Percentiles rank a stretch among this genome's conserved stretches.
Evolutionary conservation across 352 stramenopile species (phyloP).

Genomic region (Phytophthora multivora): DNA sequence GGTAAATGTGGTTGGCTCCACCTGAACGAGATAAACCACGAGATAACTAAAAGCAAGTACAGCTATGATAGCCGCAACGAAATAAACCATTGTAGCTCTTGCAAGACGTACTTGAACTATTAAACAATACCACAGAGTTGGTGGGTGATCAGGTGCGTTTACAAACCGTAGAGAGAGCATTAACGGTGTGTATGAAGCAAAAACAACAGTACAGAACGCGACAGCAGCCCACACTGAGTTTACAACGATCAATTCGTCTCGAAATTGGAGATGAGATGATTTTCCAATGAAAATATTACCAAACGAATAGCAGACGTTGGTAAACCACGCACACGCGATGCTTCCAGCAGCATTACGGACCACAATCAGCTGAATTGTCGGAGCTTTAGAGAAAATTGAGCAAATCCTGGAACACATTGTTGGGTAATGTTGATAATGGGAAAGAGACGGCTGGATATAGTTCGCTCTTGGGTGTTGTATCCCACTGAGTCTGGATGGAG

Average conservation of each 20-base stretch:
- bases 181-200: constrained; percentile 4
- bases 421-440: too few relatives aligned
- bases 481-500: too few relatives aligned
- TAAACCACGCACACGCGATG: constrained; percentile 13
- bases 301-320: constrained; percentile 5
- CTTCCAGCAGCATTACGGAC: constrained; percentile 12
- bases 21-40: background rate
- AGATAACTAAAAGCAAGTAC: constrained; percentile 5
- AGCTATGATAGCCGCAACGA: background rate
- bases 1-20: background rate
- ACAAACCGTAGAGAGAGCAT: constrained; percentile 11
- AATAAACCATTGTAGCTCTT: constrained; percentile 2
- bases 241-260: constrained; percentile 7
- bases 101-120: constrained; percentile 4
- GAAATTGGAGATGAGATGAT: background rate
- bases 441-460: too few relatives aligned
- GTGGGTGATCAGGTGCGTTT: background rate
- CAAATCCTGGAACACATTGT: too few relatives aligned
- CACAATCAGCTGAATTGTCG: background rate
- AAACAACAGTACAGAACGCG: constrained; percentile 7
- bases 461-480: too few relatives aligned
- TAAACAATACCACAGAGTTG: constrained; percentile 8
- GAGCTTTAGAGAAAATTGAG: too few relatives aligned
- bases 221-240: constrained; percentile 13
- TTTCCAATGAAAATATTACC: constrained; percentile 14